Evolutionary conservation across 257 asterid genomes (phyloP).

Genomic region (Nicotiana undulata): DNA sequence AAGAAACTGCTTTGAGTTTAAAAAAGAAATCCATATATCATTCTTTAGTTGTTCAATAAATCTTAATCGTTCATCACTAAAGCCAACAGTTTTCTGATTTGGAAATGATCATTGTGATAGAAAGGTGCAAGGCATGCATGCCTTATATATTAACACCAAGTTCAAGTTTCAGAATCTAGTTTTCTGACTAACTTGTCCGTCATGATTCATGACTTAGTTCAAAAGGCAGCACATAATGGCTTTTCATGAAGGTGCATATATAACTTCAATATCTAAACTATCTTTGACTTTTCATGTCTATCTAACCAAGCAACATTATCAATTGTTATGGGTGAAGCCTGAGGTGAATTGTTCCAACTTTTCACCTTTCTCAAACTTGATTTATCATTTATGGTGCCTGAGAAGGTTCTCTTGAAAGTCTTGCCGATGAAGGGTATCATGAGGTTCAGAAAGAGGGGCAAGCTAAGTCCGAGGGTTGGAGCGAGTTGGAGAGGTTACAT

Average conservation of each 20-base stretch:
- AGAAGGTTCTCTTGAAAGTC: too few relatives aligned
- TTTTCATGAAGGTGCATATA: not conserved
- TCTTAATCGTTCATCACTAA: not conserved
- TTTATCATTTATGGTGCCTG: too few relatives aligned
- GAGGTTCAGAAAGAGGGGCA: too few relatives aligned
- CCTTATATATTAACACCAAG: not conserved
- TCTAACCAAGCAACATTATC: not conserved
- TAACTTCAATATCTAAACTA: not conserved
- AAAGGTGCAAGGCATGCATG: not conserved
- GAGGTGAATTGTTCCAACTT: too few relatives aligned
- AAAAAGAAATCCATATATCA: not conserved
- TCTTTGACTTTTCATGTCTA: not conserved
- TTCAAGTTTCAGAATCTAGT: too few relatives aligned
- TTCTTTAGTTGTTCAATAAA: not conserved
- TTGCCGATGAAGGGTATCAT: too few relatives aligned
- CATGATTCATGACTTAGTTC: not conserved
- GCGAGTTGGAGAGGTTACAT: too few relatives aligned
- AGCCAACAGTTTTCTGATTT: not conserved
- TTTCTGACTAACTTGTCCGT: too few relatives aligned
- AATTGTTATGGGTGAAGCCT: too few relatives aligned
- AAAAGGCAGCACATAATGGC: not conserved
- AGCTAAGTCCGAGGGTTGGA: too few relatives aligned
- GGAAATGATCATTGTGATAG: not conserved
- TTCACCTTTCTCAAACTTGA: too few relatives aligned
- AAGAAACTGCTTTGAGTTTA: too few relatives aligned